These are phyloP conservation scores for Cryptococcus sp. DNA, from an alignment of 1,284 basidiomycete species.

Conservation along the genomic window DNA sequence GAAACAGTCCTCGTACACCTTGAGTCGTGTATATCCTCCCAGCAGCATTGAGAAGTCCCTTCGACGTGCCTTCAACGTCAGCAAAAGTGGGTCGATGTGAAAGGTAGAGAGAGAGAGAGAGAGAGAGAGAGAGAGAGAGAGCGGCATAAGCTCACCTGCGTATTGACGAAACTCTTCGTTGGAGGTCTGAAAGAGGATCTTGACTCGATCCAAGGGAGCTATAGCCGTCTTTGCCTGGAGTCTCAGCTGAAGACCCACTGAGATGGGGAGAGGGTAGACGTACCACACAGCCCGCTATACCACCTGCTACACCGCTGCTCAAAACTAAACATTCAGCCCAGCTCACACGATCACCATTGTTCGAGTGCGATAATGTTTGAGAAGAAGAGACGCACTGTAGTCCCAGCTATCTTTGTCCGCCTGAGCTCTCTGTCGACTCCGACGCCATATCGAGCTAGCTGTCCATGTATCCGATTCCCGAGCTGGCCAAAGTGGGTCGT, in stretches of 20 bases:
- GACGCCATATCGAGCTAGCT: conserved; percentile 25
- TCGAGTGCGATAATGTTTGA: background rate
- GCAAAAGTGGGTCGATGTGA: background rate
- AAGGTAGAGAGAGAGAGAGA: no score
- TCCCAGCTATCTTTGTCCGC: conserved; percentile 65
- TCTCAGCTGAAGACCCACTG: background rate
- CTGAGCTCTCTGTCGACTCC: conserved; percentile 52
- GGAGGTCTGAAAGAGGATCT: conserved; percentile 97
- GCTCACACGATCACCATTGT: conserved; percentile 4
- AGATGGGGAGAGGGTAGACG: conserved; percentile 41
- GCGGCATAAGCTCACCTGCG: conserved; percentile 56
- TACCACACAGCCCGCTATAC: conserved; percentile 87
- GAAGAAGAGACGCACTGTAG: conserved; percentile 50
- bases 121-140: no score
- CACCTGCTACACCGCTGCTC: conserved; percentile 71
- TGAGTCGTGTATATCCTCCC: conserved; percentile 65
- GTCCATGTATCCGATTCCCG: conserved; percentile 26
- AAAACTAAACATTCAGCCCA: no score
- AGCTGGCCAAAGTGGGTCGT: conserved; percentile 8
- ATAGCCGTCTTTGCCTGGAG: conserved; percentile 89
- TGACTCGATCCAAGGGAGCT: conserved; percentile 94
- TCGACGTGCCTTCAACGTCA: conserved; percentile 30
- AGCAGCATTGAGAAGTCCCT: conserved; percentile 72
- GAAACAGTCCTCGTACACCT: conserved; percentile 77
- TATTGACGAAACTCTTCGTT: conserved; percentile 94